Conservation (phyloP, 2,329 filamentous ascomycete genomes). For the Fusarium sp. region DNA sequence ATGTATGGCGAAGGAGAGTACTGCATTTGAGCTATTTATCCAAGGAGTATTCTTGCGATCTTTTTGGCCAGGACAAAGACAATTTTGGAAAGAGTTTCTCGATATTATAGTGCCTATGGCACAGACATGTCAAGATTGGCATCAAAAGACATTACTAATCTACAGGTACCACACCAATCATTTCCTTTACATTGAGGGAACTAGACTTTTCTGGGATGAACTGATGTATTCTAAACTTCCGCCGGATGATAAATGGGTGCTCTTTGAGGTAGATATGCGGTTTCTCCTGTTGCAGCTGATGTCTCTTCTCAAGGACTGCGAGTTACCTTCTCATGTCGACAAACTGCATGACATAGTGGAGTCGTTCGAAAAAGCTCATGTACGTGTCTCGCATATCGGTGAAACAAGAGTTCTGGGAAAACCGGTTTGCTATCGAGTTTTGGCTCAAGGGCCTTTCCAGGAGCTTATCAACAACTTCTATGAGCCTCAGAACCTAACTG, state of each 20-base stretch:
- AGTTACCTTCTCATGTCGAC: rapidly evolving
- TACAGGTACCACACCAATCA: no score
- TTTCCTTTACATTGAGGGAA: no score
- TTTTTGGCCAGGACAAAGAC: no score
- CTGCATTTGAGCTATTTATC: not conserved
- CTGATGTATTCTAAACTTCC: no score
- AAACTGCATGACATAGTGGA: rapidly evolving
- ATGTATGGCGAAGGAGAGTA: rapidly evolving
- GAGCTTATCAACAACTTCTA: rapidly evolving
- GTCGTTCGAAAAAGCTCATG: no score
- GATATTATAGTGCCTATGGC: rapidly evolving
- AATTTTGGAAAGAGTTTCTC: rapidly evolving
- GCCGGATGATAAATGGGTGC: no score
- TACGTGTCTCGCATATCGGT: no score
- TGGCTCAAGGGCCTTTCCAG: rapidly evolving
- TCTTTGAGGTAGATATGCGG: not conserved
- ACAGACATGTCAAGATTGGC: not conserved
- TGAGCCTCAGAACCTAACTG: no score
- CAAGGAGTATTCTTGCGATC: no score
- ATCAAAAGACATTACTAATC: not conserved
- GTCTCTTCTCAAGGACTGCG: rapidly evolving
- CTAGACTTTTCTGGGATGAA: no score
- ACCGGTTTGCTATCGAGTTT: not conserved
- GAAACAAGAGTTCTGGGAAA: no score
- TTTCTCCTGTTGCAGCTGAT: rapidly evolving